Base-by-base conservation (phyloP, 1,139 yeast genomes). In the Yamadazyma oceani region DNA sequence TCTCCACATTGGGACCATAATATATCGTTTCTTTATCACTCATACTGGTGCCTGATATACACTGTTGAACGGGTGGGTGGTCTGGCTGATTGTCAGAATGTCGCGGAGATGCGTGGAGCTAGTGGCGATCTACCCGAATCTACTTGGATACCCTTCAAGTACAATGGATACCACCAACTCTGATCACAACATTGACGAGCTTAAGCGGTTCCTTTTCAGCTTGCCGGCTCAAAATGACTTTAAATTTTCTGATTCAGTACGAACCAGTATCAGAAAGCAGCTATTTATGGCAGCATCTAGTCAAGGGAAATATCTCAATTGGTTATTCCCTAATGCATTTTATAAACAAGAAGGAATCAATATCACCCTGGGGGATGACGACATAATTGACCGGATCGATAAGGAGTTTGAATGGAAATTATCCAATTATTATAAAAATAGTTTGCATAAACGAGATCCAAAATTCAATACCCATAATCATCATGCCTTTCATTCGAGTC, bases 401-500 rank as follows among this genome's bases (percentile, higher is more conserved):
- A 48, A 53, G 32, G 65, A 72, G n/a, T 58, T 62, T 37, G 57
- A 62, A 25, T 67, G 73, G 73, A 60, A 56, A 46, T 58, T 61
- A 37, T 40, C 59, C 25, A 55, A 59, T 23, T 64, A 66, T 46
- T 58, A 66, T 51, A 57, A 57, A 35, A 36, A 50, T 14, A 36
- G 49, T 36, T 19, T 57, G 42, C 41, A 55, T 39, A 40, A 36
- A 13, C 44, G 60, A 40, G 58, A 54, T 26, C 49, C 55, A 6
- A 49, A 48, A 21, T 51, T 51, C 35, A 50, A 49, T 19, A 49
- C 58, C n/a, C 64, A 61, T 32, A 54, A 53, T 37, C 65, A 61
- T 42, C 69, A 67, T 36, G 76, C 75, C 3, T 65, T 66, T 31
- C 95, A 87, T 53, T 75, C 79, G 11, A 76, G 81, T 26, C 69